A percentile compares a stretch with the other conserved stretches of the same genome.
Evolutionary conservation across 495 filamentous ascomycete species (phyloP).

Genomic region (Margaritispora aquatica): DNA sequence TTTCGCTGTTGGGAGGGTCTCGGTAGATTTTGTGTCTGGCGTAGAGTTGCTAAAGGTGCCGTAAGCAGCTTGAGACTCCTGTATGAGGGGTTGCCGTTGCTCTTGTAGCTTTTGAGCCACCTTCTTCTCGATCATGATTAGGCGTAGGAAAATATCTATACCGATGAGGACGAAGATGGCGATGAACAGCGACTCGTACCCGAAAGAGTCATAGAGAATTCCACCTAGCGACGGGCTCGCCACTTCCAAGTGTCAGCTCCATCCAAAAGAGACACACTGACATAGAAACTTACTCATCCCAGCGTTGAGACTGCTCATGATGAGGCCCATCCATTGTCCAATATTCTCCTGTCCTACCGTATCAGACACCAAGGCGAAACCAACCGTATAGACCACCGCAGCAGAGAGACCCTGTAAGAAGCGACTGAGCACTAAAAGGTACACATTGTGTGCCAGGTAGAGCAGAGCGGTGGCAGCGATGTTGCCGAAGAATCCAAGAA

Average conservation of each 20-base stretch:
- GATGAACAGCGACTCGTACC: constrained; percentile 68
- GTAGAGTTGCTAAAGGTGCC: not conserved
- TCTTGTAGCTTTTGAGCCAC: constrained; percentile 45
- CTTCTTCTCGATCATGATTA: constrained; percentile 69
- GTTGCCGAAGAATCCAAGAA: constrained; percentile 63
- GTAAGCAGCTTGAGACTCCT: not conserved
- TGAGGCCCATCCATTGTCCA: constrained; percentile 60
- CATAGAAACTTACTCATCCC: not conserved
- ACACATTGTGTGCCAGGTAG: constrained; percentile 41
- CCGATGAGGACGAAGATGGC: constrained; percentile 61
- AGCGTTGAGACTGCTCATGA: not conserved
- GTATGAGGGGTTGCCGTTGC: not conserved
- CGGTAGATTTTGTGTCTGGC: no score
- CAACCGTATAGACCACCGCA: constrained; percentile 71
- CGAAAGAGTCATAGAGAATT: constrained; percentile 61
- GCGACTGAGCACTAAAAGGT: constrained; percentile 58
- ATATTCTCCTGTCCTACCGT: constrained; percentile 59
- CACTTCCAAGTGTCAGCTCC: not conserved
- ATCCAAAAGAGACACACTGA: no score
- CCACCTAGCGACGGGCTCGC: constrained; percentile 48
- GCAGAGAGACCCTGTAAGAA: constrained; percentile 71
- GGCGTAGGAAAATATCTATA: constrained; percentile 59
- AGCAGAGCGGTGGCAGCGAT: constrained; percentile 63
- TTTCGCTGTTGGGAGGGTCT: no score
- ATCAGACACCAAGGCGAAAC: constrained; percentile 76